phyloP scores from a whole-genome alignment of 1,139 yeast genomes.

The Geotrichum citri-aurantii region DNA sequence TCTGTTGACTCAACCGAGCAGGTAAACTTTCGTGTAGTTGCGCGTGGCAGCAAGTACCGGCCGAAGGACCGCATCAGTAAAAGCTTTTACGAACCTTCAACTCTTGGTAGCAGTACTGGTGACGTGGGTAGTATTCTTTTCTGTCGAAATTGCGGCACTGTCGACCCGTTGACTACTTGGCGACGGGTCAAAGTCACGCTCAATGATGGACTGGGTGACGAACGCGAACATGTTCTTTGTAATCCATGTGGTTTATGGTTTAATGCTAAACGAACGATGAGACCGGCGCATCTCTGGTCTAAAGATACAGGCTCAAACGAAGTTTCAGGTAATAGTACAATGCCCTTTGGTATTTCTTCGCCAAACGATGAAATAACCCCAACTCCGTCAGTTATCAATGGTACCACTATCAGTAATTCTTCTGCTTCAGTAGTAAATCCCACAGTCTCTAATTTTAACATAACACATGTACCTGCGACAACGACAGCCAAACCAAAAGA shows the following conservation, averaged over 20 bases:
- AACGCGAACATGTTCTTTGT: conserved; percentile 28
- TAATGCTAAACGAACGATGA: conserved; percentile 31
- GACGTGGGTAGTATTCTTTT: conserved; percentile 13
- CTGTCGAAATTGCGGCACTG: conserved; percentile 39
- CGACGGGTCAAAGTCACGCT: conserved; percentile 24
- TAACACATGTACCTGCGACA: background rate
- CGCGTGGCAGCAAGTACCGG: conserved; percentile 5
- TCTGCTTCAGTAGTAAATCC: background rate
- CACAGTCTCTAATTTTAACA: background rate
- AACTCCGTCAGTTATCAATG: background rate
- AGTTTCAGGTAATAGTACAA: background rate
- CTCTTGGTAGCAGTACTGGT: background rate
- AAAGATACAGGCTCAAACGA: background rate
- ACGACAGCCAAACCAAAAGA: conserved; percentile 8
- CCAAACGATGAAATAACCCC: conserved; percentile 1
- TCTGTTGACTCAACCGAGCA: background rate
- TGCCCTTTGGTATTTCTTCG: background rate
- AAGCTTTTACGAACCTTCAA: background rate
- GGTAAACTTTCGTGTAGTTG: background rate
- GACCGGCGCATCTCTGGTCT: conserved; percentile 27
- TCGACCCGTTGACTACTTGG: conserved; percentile 35
- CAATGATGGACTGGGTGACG: conserved; percentile 10
- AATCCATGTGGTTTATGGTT: conserved; percentile 39
- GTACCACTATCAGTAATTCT: background rate
- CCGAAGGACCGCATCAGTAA: conserved; percentile 5